Conservation (phyloP, 306 rosid genomes). For the Comarum palustre region DNA sequence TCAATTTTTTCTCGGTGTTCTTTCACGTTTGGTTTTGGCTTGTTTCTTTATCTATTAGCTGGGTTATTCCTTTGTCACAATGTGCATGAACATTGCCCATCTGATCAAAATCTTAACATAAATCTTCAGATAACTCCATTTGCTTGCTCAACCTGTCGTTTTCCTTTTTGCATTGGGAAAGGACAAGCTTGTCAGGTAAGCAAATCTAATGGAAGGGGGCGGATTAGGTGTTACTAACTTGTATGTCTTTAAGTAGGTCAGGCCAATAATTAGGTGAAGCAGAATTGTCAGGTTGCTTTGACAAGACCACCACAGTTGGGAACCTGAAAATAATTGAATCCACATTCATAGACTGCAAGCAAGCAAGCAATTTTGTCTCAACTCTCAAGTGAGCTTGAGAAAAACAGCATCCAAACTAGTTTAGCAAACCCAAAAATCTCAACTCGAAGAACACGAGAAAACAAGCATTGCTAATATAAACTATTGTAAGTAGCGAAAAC, state of each 20-base stretch:
- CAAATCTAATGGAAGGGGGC: background rate
- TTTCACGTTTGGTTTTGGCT: background rate
- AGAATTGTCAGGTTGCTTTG: background rate
- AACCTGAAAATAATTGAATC: background rate
- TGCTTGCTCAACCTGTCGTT: background rate
- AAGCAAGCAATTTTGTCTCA: background rate
- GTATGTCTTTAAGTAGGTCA: background rate
- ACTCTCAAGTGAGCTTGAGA: background rate
- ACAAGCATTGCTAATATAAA: background rate
- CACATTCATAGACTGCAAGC: background rate
- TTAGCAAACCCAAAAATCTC: background rate
- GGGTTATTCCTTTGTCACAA: background rate
- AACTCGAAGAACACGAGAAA: background rate
- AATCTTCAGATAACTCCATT: background rate
- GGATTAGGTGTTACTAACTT: background rate
- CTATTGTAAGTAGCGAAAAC: background rate
- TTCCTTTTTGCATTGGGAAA: background rate
- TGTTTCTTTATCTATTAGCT: background rate
- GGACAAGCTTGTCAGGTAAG: background rate
- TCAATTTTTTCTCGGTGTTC: background rate
- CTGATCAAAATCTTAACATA: background rate
- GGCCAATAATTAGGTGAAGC: background rate
- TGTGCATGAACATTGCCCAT: background rate
- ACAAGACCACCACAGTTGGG: background rate
- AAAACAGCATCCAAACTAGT: background rate